Evolutionary conservation across 2,329 filamentous ascomycete species (phyloP).

Genomic region (Elsinoe arachidis): DNA sequence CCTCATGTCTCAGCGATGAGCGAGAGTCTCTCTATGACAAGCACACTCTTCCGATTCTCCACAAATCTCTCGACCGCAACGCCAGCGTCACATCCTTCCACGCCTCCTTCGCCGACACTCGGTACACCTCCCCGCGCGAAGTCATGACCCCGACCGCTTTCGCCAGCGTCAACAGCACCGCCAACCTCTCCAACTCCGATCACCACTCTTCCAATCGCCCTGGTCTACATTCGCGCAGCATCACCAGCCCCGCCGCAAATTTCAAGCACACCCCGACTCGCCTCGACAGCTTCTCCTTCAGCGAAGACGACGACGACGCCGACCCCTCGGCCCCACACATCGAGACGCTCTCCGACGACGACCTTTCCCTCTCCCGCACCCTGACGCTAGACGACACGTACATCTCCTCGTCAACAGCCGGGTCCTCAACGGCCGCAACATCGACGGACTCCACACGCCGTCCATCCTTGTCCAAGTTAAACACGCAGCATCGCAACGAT

Average conservation of each 20-base stretch:
- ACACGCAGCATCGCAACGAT: background rate
- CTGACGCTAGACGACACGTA: constrained; percentile 23
- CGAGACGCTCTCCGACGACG: constrained; percentile 71
- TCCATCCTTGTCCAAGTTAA: background rate
- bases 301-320: constrained; percentile 70
- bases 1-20: constrained; percentile 40
- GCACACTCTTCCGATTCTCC: constrained; percentile 80
- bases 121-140: constrained; percentile 43
- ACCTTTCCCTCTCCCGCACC: constrained; percentile 44
- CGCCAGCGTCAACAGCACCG: constrained; percentile 27
- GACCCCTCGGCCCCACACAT: constrained; percentile 37
- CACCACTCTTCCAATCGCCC: constrained; percentile 41
- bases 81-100: constrained; percentile 71
- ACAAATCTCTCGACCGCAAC: constrained; percentile 67
- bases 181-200: constrained; percentile 43
- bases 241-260: constrained; percentile 57
- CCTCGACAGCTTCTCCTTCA: constrained; percentile 53
- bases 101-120: constrained; percentile 72
- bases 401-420: background rate
- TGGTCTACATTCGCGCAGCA: constrained; percentile 67
- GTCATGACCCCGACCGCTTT: constrained; percentile 51
- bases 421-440: background rate
- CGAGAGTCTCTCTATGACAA: constrained; percentile 84
- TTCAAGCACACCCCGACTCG: constrained; percentile 35
- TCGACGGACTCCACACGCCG: background rate